Evolutionary conservation across 805 yeast species (phyloP).

Genomic region (Myxozyma neglecta): DNA sequence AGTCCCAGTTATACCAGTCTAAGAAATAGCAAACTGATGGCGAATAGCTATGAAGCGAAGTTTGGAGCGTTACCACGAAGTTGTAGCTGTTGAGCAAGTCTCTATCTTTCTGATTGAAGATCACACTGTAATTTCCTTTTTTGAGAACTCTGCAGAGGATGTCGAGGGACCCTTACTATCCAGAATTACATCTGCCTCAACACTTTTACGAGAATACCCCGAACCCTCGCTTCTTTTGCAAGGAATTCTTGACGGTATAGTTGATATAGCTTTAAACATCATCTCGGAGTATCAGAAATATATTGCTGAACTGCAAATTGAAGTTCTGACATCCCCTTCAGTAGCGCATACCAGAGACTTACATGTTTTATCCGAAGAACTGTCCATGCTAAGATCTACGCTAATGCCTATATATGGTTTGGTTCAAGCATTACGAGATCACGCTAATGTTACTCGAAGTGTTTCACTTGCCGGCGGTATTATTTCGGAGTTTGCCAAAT

Average conservation of each 20-base stretch:
- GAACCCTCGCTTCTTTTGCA: constrained; percentile 56
- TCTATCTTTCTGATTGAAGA: constrained; percentile 50
- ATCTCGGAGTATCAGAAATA: constrained; percentile 53
- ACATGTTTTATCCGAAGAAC: constrained; percentile 56
- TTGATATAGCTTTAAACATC: constrained; percentile 56
- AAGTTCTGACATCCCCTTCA: constrained; percentile 52
- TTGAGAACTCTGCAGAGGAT: constrained; percentile 57
- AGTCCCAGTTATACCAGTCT: background rate
- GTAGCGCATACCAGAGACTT: constrained; percentile 53
- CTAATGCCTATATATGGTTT: constrained; percentile 51
- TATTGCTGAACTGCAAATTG: constrained; percentile 52
- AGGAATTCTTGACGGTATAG: constrained; percentile 55
- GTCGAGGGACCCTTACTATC: constrained; percentile 54
- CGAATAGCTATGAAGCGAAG: constrained; percentile 45
- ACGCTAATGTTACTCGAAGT: constrained; percentile 34
- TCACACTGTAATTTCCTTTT: constrained; percentile 54
- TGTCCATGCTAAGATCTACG: constrained; percentile 49
- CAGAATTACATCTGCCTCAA: constrained; percentile 48
- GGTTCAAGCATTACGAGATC: constrained; percentile 49
- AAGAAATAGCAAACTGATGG: background rate
- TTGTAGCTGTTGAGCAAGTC: constrained; percentile 58
- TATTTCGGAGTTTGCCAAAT: constrained; percentile 47
- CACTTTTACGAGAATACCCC: constrained; percentile 52
- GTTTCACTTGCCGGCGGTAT: constrained; percentile 31
- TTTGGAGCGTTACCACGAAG: constrained; percentile 46